A percentile compares a stretch with the other conserved stretches of the same genome.
Evolutionary conservation across 441 rosid species (phyloP).

Genomic region (Brassica hybrid): DNA sequence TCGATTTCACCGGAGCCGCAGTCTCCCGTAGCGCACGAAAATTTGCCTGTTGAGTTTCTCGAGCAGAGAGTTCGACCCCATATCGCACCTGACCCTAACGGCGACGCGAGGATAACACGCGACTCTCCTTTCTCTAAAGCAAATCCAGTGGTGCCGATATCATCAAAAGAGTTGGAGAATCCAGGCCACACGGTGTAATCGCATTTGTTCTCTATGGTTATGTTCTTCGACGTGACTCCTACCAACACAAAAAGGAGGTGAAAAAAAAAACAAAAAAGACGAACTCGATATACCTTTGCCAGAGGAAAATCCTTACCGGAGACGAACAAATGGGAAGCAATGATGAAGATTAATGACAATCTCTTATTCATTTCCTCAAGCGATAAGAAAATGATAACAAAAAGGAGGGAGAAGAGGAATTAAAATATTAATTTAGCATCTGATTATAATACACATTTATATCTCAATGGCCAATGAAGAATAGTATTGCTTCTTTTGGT

Average conservation of each 20-base stretch:
- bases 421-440: background rate
- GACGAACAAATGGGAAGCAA: background rate
- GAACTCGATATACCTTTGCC: background rate
- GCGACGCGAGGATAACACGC: background rate
- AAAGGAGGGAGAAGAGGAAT: background rate
- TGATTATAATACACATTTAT: background rate
- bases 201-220: slow-evolving; percentile 10
- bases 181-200: slow-evolving; percentile 2
- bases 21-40: slow-evolving; percentile 3
- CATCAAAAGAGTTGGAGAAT: background rate
- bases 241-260: background rate
- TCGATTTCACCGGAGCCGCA: background rate
- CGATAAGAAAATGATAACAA: background rate
- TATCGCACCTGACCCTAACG: background rate
- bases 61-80: slow-evolving; percentile 3
- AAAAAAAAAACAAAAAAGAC: background rate
- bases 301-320: background rate
- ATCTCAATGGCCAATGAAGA: background rate
- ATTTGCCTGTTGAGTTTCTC: background rate
- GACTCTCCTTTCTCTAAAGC: background rate
- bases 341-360: background rate
- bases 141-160: background rate
- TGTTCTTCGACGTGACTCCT: slow-evolving; percentile 1
- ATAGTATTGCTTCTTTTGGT: background rate
- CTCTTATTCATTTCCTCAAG: background rate